These are phyloP conservation scores for Hyphodiscus sp. DNA, from an alignment of 2,329 filamentous ascomycete species.

Conservation along the genomic window DNA sequence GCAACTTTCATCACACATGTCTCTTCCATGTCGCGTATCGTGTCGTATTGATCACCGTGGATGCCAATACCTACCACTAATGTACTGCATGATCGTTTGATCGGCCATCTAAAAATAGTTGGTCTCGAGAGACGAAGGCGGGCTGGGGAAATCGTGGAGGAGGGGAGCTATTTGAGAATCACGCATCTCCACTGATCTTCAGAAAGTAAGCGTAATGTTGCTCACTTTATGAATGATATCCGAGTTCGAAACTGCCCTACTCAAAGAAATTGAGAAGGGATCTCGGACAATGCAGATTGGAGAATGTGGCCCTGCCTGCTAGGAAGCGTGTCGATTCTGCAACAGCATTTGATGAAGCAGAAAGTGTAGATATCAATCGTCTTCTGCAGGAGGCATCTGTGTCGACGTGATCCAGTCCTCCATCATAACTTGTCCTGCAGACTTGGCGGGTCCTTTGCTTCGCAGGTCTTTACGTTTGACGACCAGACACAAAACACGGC, in stretches of 20 bases:
- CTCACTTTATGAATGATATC: background rate
- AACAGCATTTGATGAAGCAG: background rate
- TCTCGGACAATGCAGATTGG: background rate
- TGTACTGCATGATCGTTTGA: background rate
- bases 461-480: constrained; percentile 66
- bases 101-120: background rate
- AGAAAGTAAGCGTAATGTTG: background rate
- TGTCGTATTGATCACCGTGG: background rate
- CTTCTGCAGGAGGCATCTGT: constrained; percentile 44
- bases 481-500: constrained; percentile 84
- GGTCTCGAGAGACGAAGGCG: background rate
- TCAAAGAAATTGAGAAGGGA: background rate
- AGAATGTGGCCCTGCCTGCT: background rate
- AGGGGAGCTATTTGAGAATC: background rate
- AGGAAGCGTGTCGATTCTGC: background rate
- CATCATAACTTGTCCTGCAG: constrained; percentile 62
- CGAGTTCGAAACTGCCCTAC: background rate
- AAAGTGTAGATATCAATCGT: constrained; percentile 32
- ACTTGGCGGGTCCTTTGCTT: constrained; percentile 29
- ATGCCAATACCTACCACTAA: background rate
- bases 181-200: background rate
- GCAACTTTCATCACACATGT: background rate
- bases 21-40: background rate
- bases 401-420: constrained; percentile 80
- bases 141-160: background rate